Evolutionary conservation across 768 basidiomycete species (phyloP), one percentile per base, ranked within the genome.

Genomic region (Russula olivacea): DNA sequence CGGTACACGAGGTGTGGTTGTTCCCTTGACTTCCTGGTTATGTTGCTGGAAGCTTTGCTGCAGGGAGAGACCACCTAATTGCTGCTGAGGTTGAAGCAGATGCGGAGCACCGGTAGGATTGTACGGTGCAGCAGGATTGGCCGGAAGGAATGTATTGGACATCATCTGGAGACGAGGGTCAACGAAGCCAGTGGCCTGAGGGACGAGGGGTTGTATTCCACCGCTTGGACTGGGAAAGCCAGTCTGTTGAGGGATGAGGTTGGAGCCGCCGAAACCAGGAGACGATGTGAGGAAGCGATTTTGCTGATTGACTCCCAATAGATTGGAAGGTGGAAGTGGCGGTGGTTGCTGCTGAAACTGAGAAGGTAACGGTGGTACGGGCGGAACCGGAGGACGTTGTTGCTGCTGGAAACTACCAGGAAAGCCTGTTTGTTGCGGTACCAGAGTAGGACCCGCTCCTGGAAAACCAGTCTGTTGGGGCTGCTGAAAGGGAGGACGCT

Each of bases 141-240:
- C 77, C 14, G 96, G 95, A 85, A 98, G 90, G 76, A 98, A 97
- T 0, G 88, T 87, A 64, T 76, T 89, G n/a, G 86, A 86, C 89
- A 97, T 92, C 83, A 94, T 86, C 72, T 84, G 83, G 55, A 95
- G 76, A 21, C 92, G 78, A 1, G 93, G 93, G 75, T 96, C 89
- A 58, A 89, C 76, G 69, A 82, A 91, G 23, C 92, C 92, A 7
- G 92, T 93, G 58, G 80, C 75, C 69, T 93, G 92, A 17, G 89
- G 81, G 1, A 87, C 77, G 55, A 93, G 80, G 8, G 81, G 76
- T 34, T 73, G 72, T 61, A 72, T 41, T 30, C 69, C 72, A 40
- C 72, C 69, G 32, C 70, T 69, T 55, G 71, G 74, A 30, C 79
- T 80, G 15, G 74, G 76, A 68, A 83, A 89, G 1, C 89, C 86